phyloP scores from a whole-genome alignment of 2,329 filamentous ascomycete species.

The Thyridium curvatum region DNA sequence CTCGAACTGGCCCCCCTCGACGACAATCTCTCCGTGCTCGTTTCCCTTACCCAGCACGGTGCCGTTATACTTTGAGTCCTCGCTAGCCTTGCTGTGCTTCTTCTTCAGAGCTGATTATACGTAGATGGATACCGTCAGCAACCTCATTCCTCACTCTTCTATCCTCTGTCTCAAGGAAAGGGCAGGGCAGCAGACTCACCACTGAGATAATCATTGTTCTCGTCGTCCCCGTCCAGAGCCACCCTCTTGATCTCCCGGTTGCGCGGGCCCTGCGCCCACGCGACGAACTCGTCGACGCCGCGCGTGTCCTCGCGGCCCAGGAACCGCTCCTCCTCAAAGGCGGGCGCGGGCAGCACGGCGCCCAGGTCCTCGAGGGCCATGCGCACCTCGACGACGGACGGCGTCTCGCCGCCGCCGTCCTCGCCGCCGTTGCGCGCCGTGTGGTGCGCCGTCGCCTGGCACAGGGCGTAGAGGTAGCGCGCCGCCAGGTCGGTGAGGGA shows the following conservation, averaged over 20 bases:
- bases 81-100: slow-evolving; percentile 84
- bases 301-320: slow-evolving; percentile 67
- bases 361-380: slow-evolving; percentile 80
- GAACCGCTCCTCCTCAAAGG: slow-evolving; percentile 63
- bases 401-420: slow-evolving; percentile 55
- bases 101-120: slow-evolving; percentile 65
- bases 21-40: slow-evolving; percentile 65
- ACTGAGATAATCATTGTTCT: slow-evolving; percentile 64
- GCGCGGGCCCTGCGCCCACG: slow-evolving; percentile 68
- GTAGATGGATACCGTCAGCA: not conserved
- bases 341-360: slow-evolving; percentile 62
- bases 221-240: slow-evolving; percentile 61
- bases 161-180: too few species aligned
- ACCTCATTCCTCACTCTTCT: not conserved
- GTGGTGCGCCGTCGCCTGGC: slow-evolving; percentile 64
- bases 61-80: slow-evolving; percentile 79
- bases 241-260: slow-evolving; percentile 79
- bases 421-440: slow-evolving; percentile 62
- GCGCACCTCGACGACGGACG: slow-evolving; percentile 71
- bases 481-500: slow-evolving; percentile 81
- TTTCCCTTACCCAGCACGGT: slow-evolving; percentile 72
- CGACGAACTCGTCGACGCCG: slow-evolving; percentile 71
- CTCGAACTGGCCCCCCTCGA: slow-evolving; percentile 69
- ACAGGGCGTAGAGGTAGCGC: slow-evolving; percentile 72
- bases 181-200: slow-evolving; percentile 34